phyloP scores from a whole-genome alignment of 495 filamentous ascomycete species.

The Penicillium argentinense region DNA sequence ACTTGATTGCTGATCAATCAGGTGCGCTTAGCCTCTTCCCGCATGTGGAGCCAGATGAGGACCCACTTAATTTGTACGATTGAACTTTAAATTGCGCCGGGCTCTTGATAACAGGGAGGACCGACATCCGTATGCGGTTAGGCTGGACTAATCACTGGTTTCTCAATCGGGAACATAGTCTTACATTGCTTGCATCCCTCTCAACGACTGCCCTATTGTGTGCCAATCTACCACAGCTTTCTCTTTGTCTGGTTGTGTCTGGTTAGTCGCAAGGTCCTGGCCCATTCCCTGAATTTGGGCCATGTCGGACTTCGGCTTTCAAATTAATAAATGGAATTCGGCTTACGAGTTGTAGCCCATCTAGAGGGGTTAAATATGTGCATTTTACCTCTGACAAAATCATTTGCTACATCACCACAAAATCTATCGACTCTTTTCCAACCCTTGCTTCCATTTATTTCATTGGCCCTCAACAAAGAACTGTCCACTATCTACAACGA shows the following conservation, averaged over 20 bases:
- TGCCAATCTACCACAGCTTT: too few relatives aligned
- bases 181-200: too few relatives aligned
- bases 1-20: too few relatives aligned
- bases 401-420: background rate
- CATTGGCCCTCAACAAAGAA: background rate
- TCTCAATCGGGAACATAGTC: conserved; percentile 5
- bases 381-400: background rate
- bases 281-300: background rate
- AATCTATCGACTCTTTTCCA: too few relatives aligned
- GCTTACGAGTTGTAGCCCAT: background rate
- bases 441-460: too few relatives aligned
- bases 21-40: too few relatives aligned
- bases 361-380: background rate
- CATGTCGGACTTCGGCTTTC: background rate
- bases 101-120: background rate
- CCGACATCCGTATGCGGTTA: conserved; percentile 1
- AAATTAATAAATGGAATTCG: background rate
- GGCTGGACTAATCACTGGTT: conserved; percentile 1
- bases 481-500: conserved; percentile 1
- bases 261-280: too few relatives aligned
- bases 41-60: background rate
- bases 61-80: too few relatives aligned
- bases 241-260: too few relatives aligned
- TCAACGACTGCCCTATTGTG: too few relatives aligned
- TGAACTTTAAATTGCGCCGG: too few relatives aligned